Evolutionary conservation across 106 monocot species (phyloP).

Genomic region (Dendrobium nobile): DNA sequence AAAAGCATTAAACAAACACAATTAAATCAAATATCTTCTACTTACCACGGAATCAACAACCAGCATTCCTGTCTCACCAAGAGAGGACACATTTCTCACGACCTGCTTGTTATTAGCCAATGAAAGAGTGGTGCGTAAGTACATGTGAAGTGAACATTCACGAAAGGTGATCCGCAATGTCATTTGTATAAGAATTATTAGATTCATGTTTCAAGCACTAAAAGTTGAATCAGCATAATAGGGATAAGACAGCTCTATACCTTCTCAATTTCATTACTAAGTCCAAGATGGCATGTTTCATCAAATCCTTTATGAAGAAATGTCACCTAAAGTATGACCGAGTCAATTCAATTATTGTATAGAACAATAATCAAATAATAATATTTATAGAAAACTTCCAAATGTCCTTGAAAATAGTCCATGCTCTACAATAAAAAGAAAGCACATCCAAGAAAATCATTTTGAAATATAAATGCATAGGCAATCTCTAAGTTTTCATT

Average conservation of each 20-base stretch:
- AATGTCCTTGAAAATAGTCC: neutral
- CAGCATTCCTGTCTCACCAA: constrained; percentile 88
- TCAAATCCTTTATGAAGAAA: constrained; percentile 96
- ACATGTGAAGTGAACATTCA: no score
- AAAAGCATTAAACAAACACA: neutral
- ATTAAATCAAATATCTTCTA: constrained; percentile 5
- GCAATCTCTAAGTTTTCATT: neutral
- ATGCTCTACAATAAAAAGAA: neutral
- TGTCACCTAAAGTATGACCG: constrained; percentile 38
- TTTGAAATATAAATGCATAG: neutral
- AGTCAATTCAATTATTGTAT: neutral
- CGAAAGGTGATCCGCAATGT: no score
- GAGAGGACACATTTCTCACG: constrained; percentile 62
- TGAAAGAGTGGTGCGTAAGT: neutral
- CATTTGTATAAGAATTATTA: no score
- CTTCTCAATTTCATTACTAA: constrained; percentile 81
- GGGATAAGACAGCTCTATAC: constrained; percentile 15
- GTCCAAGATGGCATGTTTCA: constrained; percentile 90
- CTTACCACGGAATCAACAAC: constrained; percentile 93
- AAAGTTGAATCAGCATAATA: neutral
- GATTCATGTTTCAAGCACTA: no score
- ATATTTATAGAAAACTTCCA: neutral
- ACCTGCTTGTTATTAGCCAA: constrained; percentile 37
- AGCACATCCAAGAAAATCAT: neutral
- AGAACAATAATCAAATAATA: neutral